Conservation (phyloP, 2,329 filamentous ascomycete genomes). For the Phialophora tarda region DNA sequence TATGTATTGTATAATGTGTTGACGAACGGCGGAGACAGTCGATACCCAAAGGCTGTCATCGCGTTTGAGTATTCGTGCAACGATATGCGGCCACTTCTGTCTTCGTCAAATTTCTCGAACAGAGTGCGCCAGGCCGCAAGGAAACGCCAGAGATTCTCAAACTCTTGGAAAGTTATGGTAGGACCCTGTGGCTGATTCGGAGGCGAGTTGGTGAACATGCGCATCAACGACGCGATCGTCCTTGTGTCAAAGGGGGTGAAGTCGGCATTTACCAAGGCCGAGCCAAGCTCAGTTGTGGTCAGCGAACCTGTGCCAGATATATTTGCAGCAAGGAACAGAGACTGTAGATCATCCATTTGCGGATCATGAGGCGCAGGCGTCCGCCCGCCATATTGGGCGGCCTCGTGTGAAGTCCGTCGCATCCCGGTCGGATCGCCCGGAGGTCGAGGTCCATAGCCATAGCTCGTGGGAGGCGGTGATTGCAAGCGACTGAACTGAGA, state of each 20-base stretch:
- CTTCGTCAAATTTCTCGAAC: conserved; percentile 93
- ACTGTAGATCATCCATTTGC: conserved; percentile 69
- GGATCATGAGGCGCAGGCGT: conserved; percentile 51
- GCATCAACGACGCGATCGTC: conserved; percentile 98
- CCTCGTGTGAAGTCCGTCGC: conserved; percentile 54
- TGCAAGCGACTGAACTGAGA: conserved; percentile 39
- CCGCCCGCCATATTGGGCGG: conserved; percentile 30
- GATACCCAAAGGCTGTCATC: conserved; percentile 90
- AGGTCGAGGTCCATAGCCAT: conserved; percentile 56
- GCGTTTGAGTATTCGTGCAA: conserved; percentile 88
- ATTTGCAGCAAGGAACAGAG: conserved; percentile 89
- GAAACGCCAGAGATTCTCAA: conserved; percentile 95
- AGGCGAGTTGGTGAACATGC: conserved; percentile 72
- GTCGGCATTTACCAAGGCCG: conserved; percentile 94
- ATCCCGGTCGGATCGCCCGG: conserved; percentile 17
- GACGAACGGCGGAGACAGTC: conserved; percentile 82
- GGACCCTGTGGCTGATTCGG: conserved; percentile 55
- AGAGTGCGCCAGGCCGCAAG: conserved; percentile 90
- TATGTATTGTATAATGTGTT: conserved; percentile 85
- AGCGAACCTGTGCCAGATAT: conserved; percentile 77
- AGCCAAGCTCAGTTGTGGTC: conserved; percentile 82
- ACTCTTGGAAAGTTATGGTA: conserved; percentile 93
- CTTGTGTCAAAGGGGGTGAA: conserved; percentile 92
- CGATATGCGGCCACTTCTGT: conserved; percentile 84
- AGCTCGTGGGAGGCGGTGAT: conserved; percentile 54